Conservation (phyloP, 371 early-diverging fungal species). For the Apophysomyces variabilis region DNA sequence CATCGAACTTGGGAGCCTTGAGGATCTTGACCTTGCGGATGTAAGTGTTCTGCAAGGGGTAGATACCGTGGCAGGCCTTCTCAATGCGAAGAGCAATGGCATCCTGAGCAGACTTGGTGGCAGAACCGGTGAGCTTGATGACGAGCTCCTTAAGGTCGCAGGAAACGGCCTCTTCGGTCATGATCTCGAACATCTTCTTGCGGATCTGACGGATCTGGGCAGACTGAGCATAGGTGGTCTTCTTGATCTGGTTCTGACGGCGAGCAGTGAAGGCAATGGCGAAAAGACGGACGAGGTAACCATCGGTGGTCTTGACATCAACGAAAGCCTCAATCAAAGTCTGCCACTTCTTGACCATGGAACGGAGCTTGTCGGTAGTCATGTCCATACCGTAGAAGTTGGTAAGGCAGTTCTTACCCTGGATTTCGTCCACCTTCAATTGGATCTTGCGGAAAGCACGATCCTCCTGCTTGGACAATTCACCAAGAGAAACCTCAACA, state of each 20-base stretch:
- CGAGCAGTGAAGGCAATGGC: conserved; percentile 98
- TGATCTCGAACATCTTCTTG: conserved; percentile 99
- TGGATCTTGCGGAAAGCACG: conserved; percentile 98
- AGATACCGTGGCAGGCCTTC: conserved; percentile 97
- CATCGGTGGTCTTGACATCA: conserved; percentile 99
- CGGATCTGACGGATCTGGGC: conserved; percentile 99
- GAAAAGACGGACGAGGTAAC: conserved; percentile 98
- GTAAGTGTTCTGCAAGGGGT: conserved; percentile 98
- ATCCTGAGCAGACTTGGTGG: conserved; percentile 62
- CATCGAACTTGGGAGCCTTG: conserved; percentile 97
- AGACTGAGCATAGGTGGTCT: conserved; percentile 98
- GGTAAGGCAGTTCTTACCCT: conserved; percentile 99
- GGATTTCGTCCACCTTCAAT: conserved; percentile 98
- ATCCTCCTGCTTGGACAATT: conserved; percentile 96
- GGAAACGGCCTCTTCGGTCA: conserved; percentile 87
- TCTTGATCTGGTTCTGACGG: conserved; percentile 94
- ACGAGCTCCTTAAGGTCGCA: conserved; percentile 98
- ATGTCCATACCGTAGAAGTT: conserved; percentile 99
- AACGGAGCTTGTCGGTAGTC: conserved; percentile 99
- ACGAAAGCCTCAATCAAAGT: conserved; percentile 98
- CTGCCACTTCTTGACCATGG: conserved; percentile 99
- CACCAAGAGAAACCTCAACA: conserved; percentile 98
- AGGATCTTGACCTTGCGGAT: conserved; percentile 99
- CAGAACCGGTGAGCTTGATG: conserved; percentile 88
- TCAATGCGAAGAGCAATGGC: conserved; percentile 96